Evolutionary conservation across 192 early-diverging fungal genomes (phyloP).

Genomic region (Entomortierella lignicola): DNA sequence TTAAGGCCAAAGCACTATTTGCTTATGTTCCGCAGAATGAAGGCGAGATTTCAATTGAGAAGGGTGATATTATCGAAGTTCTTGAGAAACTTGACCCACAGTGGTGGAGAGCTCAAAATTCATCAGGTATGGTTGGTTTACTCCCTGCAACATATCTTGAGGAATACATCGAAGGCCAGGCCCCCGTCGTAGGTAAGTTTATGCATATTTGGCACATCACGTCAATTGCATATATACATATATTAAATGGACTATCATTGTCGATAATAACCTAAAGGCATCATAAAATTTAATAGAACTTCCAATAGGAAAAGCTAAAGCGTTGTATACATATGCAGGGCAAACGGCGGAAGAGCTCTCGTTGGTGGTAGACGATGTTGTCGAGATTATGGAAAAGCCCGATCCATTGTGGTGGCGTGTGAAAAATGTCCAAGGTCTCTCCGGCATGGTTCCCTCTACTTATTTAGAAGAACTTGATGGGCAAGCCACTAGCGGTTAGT

Average conservation of each 20-base stretch:
- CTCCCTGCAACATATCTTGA: conserved; percentile 64
- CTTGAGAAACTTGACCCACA: conserved; percentile 60
- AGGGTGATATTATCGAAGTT: conserved; percentile 71
- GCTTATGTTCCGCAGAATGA: conserved; percentile 56
- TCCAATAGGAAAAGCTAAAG: conserved; percentile 22
- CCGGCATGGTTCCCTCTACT: conserved; percentile 57
- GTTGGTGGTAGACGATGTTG: conserved; percentile 68
- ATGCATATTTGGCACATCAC: background rate
- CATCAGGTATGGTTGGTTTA: conserved; percentile 51
- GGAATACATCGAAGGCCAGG: conserved; percentile 39
- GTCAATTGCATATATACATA: no score
- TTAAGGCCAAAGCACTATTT: conserved; percentile 56
- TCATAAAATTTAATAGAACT: conserved; percentile 6
- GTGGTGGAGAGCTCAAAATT: conserved; percentile 59
- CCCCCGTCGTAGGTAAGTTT: conserved; percentile 21
- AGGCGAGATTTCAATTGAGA: conserved; percentile 72
- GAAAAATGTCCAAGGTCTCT: conserved; percentile 35
- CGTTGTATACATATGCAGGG: conserved; percentile 29
- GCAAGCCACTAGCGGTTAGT: conserved; percentile 54
- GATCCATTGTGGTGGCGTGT: conserved; percentile 57
- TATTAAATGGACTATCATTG: background rate
- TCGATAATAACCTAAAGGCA: background rate
- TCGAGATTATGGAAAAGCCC: conserved; percentile 65
- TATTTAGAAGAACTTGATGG: conserved; percentile 56
- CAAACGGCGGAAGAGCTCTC: conserved; percentile 66